Evolutionary conservation across 169 alveolate genomes (phyloP), one percentile per base, ranked within the genome.

Genomic region (Cryptosporidium meleagridis): DNA sequence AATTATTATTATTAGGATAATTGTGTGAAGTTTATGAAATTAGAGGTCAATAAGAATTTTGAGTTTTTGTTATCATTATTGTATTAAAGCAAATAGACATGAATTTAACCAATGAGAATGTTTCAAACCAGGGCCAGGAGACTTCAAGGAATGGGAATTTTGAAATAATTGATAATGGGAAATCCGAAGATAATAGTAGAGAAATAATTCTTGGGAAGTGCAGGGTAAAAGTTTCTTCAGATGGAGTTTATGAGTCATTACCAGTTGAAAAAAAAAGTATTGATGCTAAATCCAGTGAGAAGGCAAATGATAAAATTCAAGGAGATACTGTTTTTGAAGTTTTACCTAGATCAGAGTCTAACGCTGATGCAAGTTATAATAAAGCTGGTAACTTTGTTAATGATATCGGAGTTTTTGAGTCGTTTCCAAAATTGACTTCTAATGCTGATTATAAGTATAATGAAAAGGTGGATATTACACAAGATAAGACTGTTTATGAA

Each of bases 361-460:
- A 80, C n/a, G 87, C 87, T 44, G 87, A 80, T 62, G 87, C 87
- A 23, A 65, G 65, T 26, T 80, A 62, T 62, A 67, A 65, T 23
- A 65, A 61, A 29, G 67, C 67, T 9, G 23, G 67, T 55, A 5
- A 10, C 23, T 26, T 55, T 55, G 67, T 35, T 55, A 26, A 31
- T 45, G 75, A 39, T n/a, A 21, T 21, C 37, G 41, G 69, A 14
- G 44, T 80, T 39, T 80, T 41, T 80, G 87, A 80, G 48, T 80
- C 87, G 9, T 41, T 65, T 0, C 87, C 87, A 10, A 62, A 44
- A 58, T 41, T 44, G 16, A 39, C 44, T 29, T 61, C 75, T 26
- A 39, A 65, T 44, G 87, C 67, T 18, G 87, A 80, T 41, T 59
- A 59, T n/a, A 80, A 80, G 67, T 80, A 80, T 31, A 62, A 65